A percentile compares a stretch with the other conserved stretches of the same genome.
Conservation (phyloP, 495 filamentous ascomycete species). For the Neurospora terricola region DNA sequence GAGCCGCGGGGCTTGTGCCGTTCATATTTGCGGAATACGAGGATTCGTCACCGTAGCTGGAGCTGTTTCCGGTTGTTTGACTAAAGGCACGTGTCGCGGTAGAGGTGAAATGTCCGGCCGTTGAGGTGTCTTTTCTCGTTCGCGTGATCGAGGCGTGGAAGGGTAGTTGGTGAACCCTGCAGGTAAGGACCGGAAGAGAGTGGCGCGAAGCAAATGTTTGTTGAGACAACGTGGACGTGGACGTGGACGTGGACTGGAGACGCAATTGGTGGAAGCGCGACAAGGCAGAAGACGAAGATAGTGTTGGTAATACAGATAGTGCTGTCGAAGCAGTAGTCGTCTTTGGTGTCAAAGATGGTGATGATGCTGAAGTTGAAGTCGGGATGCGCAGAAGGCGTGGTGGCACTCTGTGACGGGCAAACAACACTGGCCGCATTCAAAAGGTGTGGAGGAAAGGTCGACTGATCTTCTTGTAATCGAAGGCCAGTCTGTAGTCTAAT, state of each 20-base stretch:
- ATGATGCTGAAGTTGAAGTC: neutral
- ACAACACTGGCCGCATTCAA: neutral
- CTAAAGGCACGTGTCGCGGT: neutral
- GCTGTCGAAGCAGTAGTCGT: neutral
- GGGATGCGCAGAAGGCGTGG: neutral
- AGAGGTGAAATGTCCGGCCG: neutral
- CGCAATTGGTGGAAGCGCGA: neutral
- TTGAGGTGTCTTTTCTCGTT: neutral
- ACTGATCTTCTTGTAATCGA: neutral
- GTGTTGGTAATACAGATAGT: neutral
- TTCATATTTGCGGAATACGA: constrained; percentile 26
- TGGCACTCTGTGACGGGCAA: neutral
- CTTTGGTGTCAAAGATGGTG: neutral
- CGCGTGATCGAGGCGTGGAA: neutral
- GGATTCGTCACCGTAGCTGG: neutral
- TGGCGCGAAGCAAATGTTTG: neutral
- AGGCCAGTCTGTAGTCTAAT: neutral
- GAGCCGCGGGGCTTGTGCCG: constrained; percentile 24
- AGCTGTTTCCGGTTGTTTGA: neutral
- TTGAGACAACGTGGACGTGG: neutral
- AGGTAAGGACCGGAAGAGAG: neutral
- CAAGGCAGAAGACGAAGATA: neutral
- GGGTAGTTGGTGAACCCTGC: neutral
- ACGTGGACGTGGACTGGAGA: neutral
- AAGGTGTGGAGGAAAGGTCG: neutral